Evolutionary conservation across 192 early-diverging fungal species (phyloP).

Genomic region (Coemansia sp.): DNA sequence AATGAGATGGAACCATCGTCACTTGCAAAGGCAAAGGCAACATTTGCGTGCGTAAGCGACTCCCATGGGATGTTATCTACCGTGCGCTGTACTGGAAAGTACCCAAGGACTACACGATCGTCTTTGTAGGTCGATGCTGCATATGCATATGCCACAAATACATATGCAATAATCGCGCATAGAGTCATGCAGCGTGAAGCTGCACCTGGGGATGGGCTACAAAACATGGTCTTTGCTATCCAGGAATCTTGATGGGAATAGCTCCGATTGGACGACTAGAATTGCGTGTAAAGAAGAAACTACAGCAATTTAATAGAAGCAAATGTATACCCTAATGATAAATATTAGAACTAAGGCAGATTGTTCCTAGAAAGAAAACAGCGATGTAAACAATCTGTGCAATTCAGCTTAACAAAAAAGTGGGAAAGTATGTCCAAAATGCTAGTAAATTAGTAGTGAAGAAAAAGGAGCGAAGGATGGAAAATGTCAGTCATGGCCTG

Average conservation of each 20-base stretch:
- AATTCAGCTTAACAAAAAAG: not conserved
- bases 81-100: conserved; percentile 50
- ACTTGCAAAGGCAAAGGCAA: conserved; percentile 60
- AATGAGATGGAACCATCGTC: conserved; percentile 41
- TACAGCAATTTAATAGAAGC: not conserved
- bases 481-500: not conserved
- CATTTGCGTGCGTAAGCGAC: conserved; percentile 64
- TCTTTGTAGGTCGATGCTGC: conserved; percentile 31
- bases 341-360: not conserved
- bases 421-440: not conserved
- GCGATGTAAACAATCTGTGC: not conserved
- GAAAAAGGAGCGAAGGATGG: not conserved
- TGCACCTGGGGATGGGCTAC: not conserved
- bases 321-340: not conserved
- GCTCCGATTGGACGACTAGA: not conserved
- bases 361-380: not conserved
- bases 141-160: not conserved
- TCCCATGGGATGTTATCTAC: conserved; percentile 51
- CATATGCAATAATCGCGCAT: not conserved
- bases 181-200: conserved; percentile 5
- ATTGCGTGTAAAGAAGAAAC: not conserved
- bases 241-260: not conserved
- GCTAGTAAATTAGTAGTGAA: not conserved
- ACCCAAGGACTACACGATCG: conserved; percentile 48
- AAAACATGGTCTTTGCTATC: conserved; percentile 1